Conservation (phyloP, 2,329 filamentous ascomycete species). For the Cladophialophora carrionii region DNA sequence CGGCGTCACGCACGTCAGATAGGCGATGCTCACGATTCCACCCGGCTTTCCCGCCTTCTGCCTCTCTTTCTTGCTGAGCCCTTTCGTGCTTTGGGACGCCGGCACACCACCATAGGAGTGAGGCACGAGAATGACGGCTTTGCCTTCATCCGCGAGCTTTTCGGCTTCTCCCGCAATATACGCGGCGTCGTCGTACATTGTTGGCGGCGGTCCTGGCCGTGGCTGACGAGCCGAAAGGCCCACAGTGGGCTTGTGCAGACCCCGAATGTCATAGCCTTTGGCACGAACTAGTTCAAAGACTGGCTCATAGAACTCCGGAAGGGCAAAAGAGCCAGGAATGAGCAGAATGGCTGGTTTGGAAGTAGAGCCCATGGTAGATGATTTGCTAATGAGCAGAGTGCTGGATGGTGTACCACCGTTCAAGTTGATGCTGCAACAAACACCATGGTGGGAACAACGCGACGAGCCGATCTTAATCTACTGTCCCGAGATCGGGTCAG, state of each 20-base stretch:
- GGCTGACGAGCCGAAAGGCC: slow-evolving; percentile 34
- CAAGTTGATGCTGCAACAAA: neutral
- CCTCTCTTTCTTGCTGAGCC: slow-evolving; percentile 42
- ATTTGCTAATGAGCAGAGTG: neutral
- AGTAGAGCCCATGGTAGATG: slow-evolving; percentile 10
- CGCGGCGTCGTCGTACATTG: slow-evolving; percentile 43
- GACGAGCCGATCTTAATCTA: neutral
- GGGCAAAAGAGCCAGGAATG: slow-evolving; percentile 27
- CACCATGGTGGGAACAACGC: no score
- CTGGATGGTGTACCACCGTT: neutral
- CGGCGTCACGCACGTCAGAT: slow-evolving; percentile 45
- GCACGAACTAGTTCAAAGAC: slow-evolving; percentile 22
- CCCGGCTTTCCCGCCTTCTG: slow-evolving; percentile 40
- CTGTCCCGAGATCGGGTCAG: neutral
- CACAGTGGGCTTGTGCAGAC: slow-evolving; percentile 25
- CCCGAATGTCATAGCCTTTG: slow-evolving; percentile 26
- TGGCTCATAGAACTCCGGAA: slow-evolving; percentile 23
- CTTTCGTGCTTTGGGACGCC: slow-evolving; percentile 32
- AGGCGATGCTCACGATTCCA: slow-evolving; percentile 44
- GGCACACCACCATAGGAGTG: slow-evolving; percentile 45
- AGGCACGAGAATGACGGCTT: slow-evolving; percentile 41
- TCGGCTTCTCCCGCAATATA: slow-evolving; percentile 38
- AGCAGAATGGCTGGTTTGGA: slow-evolving; percentile 24
- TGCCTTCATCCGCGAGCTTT: slow-evolving; percentile 35
- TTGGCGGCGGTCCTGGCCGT: slow-evolving; percentile 32